phyloP scores from a whole-genome alignment of 306 rosid genomes.

The Clitoria ternatea region DNA sequence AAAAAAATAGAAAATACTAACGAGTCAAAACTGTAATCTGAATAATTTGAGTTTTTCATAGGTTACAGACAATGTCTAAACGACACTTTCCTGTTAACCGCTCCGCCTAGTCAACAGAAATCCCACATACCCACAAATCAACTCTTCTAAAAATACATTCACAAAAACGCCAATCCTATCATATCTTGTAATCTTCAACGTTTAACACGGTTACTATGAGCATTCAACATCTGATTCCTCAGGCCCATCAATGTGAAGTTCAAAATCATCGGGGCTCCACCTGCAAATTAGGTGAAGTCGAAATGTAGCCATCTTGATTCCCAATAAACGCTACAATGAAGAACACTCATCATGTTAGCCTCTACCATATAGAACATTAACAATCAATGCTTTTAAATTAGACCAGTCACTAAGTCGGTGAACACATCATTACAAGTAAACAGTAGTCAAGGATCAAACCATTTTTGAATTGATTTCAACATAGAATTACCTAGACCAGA shows the following conservation, averaged over 20 bases:
- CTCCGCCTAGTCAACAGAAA: background rate
- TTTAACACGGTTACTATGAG: constrained; percentile 20
- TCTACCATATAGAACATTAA: background rate
- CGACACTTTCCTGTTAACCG: background rate
- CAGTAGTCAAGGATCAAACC: no score
- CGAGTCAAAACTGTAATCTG: background rate
- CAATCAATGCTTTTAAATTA: no score
- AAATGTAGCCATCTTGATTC: constrained; percentile 76
- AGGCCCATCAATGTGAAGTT: constrained; percentile 57
- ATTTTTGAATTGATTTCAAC: no score
- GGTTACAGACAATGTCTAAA: constrained; percentile 14
- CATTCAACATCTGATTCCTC: constrained; percentile 77
- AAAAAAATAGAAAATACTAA: no score
- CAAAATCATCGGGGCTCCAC: constrained; percentile 77
- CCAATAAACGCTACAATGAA: constrained; percentile 68
- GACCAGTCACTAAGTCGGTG: no score
- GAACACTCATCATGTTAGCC: constrained; percentile 3
- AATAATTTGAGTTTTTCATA: background rate
- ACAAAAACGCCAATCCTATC: background rate
- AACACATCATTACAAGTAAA: no score
- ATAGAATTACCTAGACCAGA: no score
- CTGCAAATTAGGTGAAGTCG: constrained; percentile 70
- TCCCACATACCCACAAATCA: background rate
- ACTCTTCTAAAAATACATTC: constrained; percentile 1
- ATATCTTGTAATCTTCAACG: background rate